Base-by-base conservation (phyloP, 345 rosid species). In the Moringa oleifera region DNA sequence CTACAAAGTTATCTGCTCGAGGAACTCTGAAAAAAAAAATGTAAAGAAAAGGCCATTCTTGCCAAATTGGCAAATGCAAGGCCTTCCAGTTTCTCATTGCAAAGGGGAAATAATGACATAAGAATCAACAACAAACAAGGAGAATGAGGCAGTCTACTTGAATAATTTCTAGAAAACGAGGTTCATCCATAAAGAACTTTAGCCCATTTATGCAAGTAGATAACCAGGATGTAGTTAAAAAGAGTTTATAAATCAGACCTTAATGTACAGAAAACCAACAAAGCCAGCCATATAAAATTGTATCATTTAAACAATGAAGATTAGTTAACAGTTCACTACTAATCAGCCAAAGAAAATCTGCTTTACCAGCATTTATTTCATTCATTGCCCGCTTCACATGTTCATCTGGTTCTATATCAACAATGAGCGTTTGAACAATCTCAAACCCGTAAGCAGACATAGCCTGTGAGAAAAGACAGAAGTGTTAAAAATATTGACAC, bases 401-500 rank as follows among this genome's bases (percentile, higher is more conserved):
- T 22, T 75, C 79, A 18, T 81, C 83, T 59, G 85, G 85, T 70
- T 80, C 85, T 0, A 80, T 80, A 59, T 80, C 85, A 20, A 80
- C 80, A 21, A 80, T 80, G 28, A 81, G 82, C 8, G 85, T 81
- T 68, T 81, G 85, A 13, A 75, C 82, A 37, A 81, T 81, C 80
- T 81, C 82, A 59, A 50, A 81, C 9, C 85, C 85, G 23, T 81
- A 81, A 55, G 80, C 79, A 17, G 83, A 81, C 83, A 81, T 81
- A 2, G 85, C 83, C 83, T 81, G 61, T 4, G 52, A 74, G 16
- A 15, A 15, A 57, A 22, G 20, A 63, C 20, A 23, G 18, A 11
- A 41, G 47, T 41, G 47, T 41, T 15, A 41, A 7, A 9, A 41
- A 41, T 3, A 28, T 28, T 2, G 8, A 41, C 9, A 41, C 47